These are phyloP conservation scores for Magnusiomyces ingens DNA, from an alignment of 1,139 yeast species.

Conservation along the genomic window DNA sequence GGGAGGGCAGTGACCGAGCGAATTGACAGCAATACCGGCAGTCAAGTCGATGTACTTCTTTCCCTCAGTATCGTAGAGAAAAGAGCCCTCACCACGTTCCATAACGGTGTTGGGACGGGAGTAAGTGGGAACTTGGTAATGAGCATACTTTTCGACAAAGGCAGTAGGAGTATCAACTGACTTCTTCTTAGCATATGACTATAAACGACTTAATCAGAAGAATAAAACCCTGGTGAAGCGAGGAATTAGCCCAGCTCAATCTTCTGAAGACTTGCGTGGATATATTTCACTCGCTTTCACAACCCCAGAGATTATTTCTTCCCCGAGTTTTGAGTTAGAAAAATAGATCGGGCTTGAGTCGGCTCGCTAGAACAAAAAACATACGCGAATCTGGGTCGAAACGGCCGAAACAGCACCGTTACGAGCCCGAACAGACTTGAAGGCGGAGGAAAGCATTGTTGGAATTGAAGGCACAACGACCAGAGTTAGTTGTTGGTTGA, in stretches of 20 bases:
- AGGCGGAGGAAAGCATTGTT: too few species aligned
- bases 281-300: neutral
- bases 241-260: neutral
- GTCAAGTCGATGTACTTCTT: conserved; percentile 80
- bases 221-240: too few species aligned
- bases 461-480: too few species aligned
- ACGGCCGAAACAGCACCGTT: too few species aligned
- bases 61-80: conserved; percentile 71
- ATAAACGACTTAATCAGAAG: neutral
- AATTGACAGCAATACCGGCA: conserved; percentile 96
- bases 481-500: too few species aligned
- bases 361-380: neutral
- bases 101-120: conserved; percentile 56
- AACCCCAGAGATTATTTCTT: neutral
- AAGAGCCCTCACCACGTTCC: conserved; percentile 68
- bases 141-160: conserved; percentile 39
- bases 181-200: conserved; percentile 3
- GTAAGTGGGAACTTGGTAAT: conserved; percentile 73
- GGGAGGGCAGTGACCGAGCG: conserved; percentile 78
- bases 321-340: too few species aligned
- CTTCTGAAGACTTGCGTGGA: neutral
- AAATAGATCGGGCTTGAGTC: too few species aligned
- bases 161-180: conserved; percentile 13
- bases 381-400: too few species aligned
- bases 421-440: too few species aligned